Base-by-base conservation (phyloP, 1,139 yeast species). In the Debaryomyces subglobosus region DNA sequence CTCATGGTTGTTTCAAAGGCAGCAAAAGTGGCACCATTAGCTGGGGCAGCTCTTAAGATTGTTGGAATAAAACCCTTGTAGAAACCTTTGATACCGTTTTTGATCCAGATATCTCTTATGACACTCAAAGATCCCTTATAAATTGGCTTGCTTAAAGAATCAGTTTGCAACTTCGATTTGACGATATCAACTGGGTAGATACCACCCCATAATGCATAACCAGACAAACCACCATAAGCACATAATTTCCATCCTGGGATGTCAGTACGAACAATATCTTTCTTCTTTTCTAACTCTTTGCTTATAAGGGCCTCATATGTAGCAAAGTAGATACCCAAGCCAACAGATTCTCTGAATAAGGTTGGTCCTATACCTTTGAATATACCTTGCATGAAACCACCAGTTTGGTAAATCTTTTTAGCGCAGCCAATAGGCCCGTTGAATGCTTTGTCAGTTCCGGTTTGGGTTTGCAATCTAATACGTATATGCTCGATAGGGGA, bases 401-500 rank as follows among this genome's bases (percentile, higher is more conserved):
- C 78, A 10, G 74, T 61, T 5, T 65, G 58, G 58, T 81, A 74
- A 37, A 89, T 67, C 61, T 87, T 84, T 49, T 71, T 75, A 49
- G 87, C 78, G 58, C 96, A 86, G 62, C 89, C 96, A 27, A 89
- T 61, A 1, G 98, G 97, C 1, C 97, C 97, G 49, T 73, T 69
- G 60, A 83, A 89, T 15, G 58, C 53, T 52, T 68, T 68, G 39
- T 72, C 68, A 12, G 74, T 40, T 1, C 76, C 77, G 4, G 88
- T 82, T 67, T 90, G 97, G 3, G 96, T 87, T 68, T 91, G 98
- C 55, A 91, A 76, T 58, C 97, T 77, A 56, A 91, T 90, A 77
- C 98, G 87, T 53, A 92, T 82, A 63, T 90, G 97, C 64, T 92
- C 98, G 54, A 92, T 92, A 4, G 98, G 97, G 23, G 92, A 77